Base-by-base conservation (phyloP, 768 basidiomycete species). In the Lactarius hatsudake region DNA sequence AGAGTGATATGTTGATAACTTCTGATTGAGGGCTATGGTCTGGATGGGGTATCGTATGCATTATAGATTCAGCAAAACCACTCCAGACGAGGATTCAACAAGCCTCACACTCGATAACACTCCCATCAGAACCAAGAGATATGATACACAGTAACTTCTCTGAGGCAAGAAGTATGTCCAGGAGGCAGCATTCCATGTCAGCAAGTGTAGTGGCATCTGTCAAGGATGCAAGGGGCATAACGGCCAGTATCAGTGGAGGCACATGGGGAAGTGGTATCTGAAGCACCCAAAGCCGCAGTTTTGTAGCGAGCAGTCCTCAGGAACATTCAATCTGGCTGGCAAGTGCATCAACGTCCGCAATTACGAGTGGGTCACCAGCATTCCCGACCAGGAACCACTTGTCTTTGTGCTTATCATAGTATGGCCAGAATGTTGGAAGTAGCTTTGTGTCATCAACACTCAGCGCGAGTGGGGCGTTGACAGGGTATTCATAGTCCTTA, bases 361-460 rank as follows among this genome's bases (percentile, higher is more conserved):
- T 62, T 8, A 20, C 54, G 0, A 76, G 15, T 3, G 74, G 76
- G 0, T 69, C 77, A 7, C 62, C 73, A 0, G 60, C 59, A 3
- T 59, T 65, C 0, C 78, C 77, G 40, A 79, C 42, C 5, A 80
- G 43, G 53, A 69, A 76, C 58, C 73, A 70, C 0, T 17, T 20
- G 3, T 76, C 53, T 1, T 67, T 42, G 0, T 60, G 51, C 0
- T 10, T 6, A 63, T 79, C 77, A 32, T 62, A 78, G 62, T 73
- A 77, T 0, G 73, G 70, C 0, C 72, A 70, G 18, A 75, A 69
- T 0, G 70, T 64, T 0, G 71, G 55, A n/a, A 71, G 68, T 0
- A 80, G 72, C 62, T 80, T 79, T 0, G 78, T 78, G 56, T 81
- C 79, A 60, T 81, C 78, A 32, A 76, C 78, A 57, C 73, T 72